Base-by-base conservation (phyloP, 208 protist genomes). In the Trypanosoma scelopori region DNA sequence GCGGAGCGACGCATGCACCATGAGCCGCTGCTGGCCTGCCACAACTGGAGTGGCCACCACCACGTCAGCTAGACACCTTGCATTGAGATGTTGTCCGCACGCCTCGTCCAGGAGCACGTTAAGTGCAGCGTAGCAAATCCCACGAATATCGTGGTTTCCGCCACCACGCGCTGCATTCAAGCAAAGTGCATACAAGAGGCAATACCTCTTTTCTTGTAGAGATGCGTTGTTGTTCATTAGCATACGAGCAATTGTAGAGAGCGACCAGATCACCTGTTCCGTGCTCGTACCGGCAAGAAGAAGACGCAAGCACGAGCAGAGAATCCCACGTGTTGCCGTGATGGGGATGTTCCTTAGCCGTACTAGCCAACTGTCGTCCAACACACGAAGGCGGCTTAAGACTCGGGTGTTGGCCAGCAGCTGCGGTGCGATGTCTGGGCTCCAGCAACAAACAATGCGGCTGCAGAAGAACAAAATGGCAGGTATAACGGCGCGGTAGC, bases 391-490 rank as follows among this genome's bases (percentile, higher is more conserved):
- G 5, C 78, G 71, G 5, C 30, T 28, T 48, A 95, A 56, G 1
- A 89, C 70, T 12, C n/a, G 51, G 2, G 55, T 47, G 22, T 78
- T 61, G 41, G 53, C 43, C 39, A 95, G 70, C 37, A 82, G 49
- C 13, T 75, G 39, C 5, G 79, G 70, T 30, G 63, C 51, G 48
- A 88, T 58, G 7, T 62, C 25, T 3, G 82, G 71, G 1, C 60
- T 78, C 75, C 83, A 90, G 53, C 74, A 70, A 63, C 91, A 81
- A 39, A 91, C 61, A 23, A 95, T 62, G 28, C 78, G 75, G 56
- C 84, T 92, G 12, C 85, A 80, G 71, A 90, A 92, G 69, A 87
- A 85, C 3, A 87, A 57, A 12, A 94, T 67, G n/a, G 82, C 88
- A n/a, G 76, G 71, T 28, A 83, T 55, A 46, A 74, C 25, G 1